phyloP scores from a whole-genome alignment of 768 basidiomycete species.

The Ramaria rubella region DNA sequence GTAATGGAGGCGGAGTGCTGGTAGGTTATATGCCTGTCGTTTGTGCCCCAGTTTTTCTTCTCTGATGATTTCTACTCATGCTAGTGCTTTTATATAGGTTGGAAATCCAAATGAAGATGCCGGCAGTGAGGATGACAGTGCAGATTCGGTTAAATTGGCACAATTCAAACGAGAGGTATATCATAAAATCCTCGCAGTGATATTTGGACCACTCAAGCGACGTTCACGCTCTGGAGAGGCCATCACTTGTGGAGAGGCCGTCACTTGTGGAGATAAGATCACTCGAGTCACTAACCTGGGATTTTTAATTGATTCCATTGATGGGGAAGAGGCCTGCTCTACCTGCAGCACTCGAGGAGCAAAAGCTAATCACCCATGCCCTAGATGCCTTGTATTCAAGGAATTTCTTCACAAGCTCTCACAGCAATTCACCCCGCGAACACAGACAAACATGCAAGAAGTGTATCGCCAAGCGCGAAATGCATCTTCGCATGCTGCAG shows the following conservation, averaged over 20 bases:
- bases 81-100: slow-evolving; percentile 14
- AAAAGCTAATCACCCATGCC: slow-evolving; percentile 24
- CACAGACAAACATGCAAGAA: no score
- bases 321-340: slow-evolving; percentile 26
- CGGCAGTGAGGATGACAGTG: slow-evolving; percentile 16
- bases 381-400: slow-evolving; percentile 24
- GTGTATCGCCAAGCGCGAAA: no score
- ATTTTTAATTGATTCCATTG: slow-evolving; percentile 24
- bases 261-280: slow-evolving; percentile 20
- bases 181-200: slow-evolving; percentile 16
- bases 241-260: slow-evolving; percentile 23
- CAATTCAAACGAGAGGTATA: no score
- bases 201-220: slow-evolving; percentile 18
- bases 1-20: slow-evolving; percentile 25
- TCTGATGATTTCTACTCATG: background rate
- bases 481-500: no score
- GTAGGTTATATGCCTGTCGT: slow-evolving; percentile 26
- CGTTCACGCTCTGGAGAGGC: slow-evolving; percentile 18
- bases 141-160: no score
- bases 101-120: slow-evolving; percentile 20
- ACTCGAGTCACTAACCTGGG: slow-evolving; percentile 23
- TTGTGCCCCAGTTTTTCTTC: background rate
- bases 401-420: slow-evolving; percentile 17
- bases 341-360: slow-evolving; percentile 22
- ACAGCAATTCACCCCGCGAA: no score